Conservation (phyloP, 768 basidiomycete species). For the Clitopilus hobsonii region DNA sequence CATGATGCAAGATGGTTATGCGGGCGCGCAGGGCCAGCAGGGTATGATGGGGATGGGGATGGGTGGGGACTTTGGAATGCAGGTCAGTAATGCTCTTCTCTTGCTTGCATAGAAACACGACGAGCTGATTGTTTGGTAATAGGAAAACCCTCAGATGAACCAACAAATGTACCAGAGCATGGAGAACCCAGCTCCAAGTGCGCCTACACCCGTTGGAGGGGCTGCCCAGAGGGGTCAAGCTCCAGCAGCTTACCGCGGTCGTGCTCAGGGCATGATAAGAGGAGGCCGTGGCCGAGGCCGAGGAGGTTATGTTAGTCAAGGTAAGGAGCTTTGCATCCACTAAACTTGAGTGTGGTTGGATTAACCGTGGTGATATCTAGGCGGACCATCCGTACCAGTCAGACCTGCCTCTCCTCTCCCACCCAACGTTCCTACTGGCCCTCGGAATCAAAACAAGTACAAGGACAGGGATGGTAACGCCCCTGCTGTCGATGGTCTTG, state of each 20-base stretch:
- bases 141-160: constrained; percentile 59
- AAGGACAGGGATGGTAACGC: constrained; percentile 85
- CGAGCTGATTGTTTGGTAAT: constrained; percentile 11
- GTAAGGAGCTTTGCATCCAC: constrained; percentile 18
- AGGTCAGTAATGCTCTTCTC: constrained; percentile 41
- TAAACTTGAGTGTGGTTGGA: constrained; percentile 2
- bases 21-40: constrained; percentile 35
- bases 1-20: constrained; percentile 48
- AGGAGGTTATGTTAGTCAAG: constrained; percentile 33
- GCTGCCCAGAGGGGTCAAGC: constrained; percentile 34
- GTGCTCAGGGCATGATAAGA: constrained; percentile 33
- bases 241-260: constrained; percentile 23
- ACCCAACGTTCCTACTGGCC: constrained; percentile 83
- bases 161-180: constrained; percentile 69
- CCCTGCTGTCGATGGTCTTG: constrained; percentile 83
- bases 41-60: constrained; percentile 71
- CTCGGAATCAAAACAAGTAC: constrained; percentile 85
- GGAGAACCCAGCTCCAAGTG: constrained; percentile 28
- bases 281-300: constrained; percentile 40
- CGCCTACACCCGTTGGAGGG: constrained; percentile 37
- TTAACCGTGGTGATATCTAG: constrained; percentile 9
- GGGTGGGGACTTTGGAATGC: constrained; percentile 67
- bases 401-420: constrained; percentile 83
- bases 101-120: neutral
- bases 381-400: constrained; percentile 48